These are phyloP conservation scores for Rutstroemia sp. DNA, from an alignment of 2,329 filamentous ascomycete species.

Conservation along the genomic window DNA sequence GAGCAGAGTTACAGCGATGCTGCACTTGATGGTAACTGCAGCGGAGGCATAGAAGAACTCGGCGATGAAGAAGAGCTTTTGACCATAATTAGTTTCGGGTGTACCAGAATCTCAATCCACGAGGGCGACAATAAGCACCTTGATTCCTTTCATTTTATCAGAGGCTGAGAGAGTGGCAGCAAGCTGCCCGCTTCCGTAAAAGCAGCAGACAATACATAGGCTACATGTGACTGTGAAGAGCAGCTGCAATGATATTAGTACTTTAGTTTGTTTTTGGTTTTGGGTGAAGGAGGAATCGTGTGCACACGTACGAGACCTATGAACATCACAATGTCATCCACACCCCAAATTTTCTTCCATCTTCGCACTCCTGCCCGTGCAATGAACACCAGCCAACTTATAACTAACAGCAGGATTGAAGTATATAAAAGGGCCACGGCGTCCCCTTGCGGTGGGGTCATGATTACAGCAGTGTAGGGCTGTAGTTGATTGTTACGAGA, in stretches of 20 bases:
- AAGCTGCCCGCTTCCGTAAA: constrained; percentile 25
- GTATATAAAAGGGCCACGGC: constrained; percentile 24
- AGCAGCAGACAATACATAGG: constrained; percentile 24
- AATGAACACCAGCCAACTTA: constrained; percentile 22
- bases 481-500: no score
- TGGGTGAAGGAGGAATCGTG: not conserved
- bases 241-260: not conserved
- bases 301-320: constrained; percentile 22
- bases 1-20: constrained; percentile 28
- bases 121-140: constrained; percentile 13
- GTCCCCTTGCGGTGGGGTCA: constrained; percentile 12
- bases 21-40: constrained; percentile 26
- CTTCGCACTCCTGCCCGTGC: constrained; percentile 19
- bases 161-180: constrained; percentile 10
- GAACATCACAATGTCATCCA: constrained; percentile 25
- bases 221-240: constrained; percentile 3
- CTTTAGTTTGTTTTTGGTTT: not conserved
- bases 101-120: not conserved
- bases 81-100: constrained; percentile 8
- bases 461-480: no score
- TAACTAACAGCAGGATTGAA: constrained; percentile 19
- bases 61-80: constrained; percentile 32
- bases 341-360: constrained; percentile 24
- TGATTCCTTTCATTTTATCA: constrained; percentile 19
- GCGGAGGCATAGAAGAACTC: constrained; percentile 34